A percentile compares a stretch with the other conserved stretches of the same genome.
These are phyloP conservation scores for Neckera pumila DNA, from an alignment of 225 moss, liverwort and hornwort species.

Conservation along the genomic window DNA sequence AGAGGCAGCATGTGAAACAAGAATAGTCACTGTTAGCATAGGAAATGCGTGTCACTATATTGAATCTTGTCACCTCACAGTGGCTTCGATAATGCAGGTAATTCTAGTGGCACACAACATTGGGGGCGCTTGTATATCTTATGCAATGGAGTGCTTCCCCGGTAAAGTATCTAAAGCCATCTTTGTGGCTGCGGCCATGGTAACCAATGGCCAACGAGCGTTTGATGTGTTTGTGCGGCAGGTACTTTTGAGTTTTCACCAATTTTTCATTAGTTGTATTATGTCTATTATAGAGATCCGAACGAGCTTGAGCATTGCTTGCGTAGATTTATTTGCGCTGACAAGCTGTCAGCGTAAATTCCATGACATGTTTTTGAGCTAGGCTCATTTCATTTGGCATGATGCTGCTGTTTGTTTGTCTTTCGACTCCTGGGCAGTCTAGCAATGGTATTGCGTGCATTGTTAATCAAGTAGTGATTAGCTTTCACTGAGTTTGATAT, in stretches of 20 bases:
- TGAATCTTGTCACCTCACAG: background rate
- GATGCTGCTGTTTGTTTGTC: background rate
- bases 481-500: background rate
- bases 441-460: background rate
- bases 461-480: background rate
- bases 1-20: background rate
- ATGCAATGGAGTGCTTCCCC: slow-evolving; percentile 43
- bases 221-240: slow-evolving; percentile 85
- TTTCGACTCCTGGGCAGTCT: background rate
- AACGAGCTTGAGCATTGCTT: background rate
- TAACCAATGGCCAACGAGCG: slow-evolving; percentile 60
- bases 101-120: slow-evolving; percentile 51
- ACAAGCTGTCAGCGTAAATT: background rate
- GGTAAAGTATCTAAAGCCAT: slow-evolving; percentile 34
- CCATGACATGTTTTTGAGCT: background rate
- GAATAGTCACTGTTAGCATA: background rate
- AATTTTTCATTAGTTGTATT: background rate
- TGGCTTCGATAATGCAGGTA: slow-evolving; percentile 13
- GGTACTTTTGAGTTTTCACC: slow-evolving; percentile 19
- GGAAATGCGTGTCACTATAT: background rate
- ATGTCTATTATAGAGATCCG: background rate
- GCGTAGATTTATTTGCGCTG: background rate
- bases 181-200: slow-evolving; percentile 52
- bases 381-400: background rate
- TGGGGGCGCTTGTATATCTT: slow-evolving; percentile 44